A percentile compares a stretch with the other conserved stretches of the same genome.
phyloP scores from a whole-genome alignment of 306 rosid genomes.

The Myrica gale region DNA sequence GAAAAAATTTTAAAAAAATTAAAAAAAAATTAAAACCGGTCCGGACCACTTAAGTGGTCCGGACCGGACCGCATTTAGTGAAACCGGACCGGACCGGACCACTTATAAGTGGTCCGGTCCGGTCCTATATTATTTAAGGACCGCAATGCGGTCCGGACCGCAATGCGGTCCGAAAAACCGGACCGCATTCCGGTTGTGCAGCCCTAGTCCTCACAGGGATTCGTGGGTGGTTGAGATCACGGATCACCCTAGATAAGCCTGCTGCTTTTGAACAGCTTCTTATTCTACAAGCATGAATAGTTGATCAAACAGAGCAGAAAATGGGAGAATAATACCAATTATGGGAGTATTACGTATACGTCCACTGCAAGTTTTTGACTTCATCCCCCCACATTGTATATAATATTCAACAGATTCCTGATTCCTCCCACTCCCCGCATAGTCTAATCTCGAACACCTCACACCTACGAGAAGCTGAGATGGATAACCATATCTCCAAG shows the following conservation, averaged over 20 bases:
- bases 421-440: background rate
- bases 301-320: background rate
- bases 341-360: background rate
- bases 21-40: too few relatives aligned
- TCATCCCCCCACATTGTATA: background rate
- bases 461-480: background rate
- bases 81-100: too few relatives aligned
- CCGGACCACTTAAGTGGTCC: too few relatives aligned
- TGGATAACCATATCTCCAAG: constrained; percentile 4
- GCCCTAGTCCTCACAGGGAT: too few relatives aligned
- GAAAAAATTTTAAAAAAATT: too few relatives aligned
- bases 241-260: background rate
- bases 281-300: background rate
- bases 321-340: background rate
- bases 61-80: too few relatives aligned
- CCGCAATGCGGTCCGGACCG: too few relatives aligned
- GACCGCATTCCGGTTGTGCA: too few relatives aligned
- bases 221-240: background rate
- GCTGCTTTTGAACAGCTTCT: background rate
- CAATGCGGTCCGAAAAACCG: too few relatives aligned
- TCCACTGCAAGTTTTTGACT: background rate
- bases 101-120: too few relatives aligned
- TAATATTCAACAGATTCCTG: background rate
- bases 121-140: too few relatives aligned
- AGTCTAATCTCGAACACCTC: background rate